Percentiles rank a stretch among this genome's conserved stretches.
These are phyloP conservation scores for Sphaerulina populicola DNA, from an alignment of 2,329 filamentous ascomycete genomes.

Conservation along the genomic window DNA sequence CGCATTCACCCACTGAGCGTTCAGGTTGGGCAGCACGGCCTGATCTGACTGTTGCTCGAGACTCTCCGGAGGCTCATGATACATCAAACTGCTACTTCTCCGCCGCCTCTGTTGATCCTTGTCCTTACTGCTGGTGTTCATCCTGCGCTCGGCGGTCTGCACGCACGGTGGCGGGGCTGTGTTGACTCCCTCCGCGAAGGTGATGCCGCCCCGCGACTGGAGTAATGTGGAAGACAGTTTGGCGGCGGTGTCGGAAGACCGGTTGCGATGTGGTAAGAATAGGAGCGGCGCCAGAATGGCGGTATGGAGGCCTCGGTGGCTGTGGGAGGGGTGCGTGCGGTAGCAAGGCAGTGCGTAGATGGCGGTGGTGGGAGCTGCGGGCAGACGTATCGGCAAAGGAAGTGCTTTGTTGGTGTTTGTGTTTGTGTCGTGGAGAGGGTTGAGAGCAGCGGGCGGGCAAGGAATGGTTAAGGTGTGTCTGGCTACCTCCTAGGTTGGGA, in stretches of 20 bases:
- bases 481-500: no score
- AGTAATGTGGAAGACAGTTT: conserved; percentile 84
- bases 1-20: conserved; percentile 97
- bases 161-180: conserved; percentile 22
- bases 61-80: conserved; percentile 92
- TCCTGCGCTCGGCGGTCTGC: conserved; percentile 34
- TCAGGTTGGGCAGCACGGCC: conserved; percentile 85
- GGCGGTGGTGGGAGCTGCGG: neutral
- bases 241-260: conserved; percentile 59
- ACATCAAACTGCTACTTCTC: conserved; percentile 96
- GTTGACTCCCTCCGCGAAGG: conserved; percentile 76
- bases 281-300: conserved; percentile 24
- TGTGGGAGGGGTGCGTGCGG: neutral
- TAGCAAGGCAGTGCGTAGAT: neutral
- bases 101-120: conserved; percentile 56
- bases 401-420: neutral
- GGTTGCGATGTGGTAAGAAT: conserved; percentile 24
- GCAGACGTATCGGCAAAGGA: neutral
- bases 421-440: neutral
- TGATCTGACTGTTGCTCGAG: conserved; percentile 97
- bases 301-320: conserved; percentile 1
- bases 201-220: conserved; percentile 73
- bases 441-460: no score
- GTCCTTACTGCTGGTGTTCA: conserved; percentile 45
- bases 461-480: no score